Conservation (phyloP, 306 rosid genomes). For the Ammopiptanthus mongolicus region DNA sequence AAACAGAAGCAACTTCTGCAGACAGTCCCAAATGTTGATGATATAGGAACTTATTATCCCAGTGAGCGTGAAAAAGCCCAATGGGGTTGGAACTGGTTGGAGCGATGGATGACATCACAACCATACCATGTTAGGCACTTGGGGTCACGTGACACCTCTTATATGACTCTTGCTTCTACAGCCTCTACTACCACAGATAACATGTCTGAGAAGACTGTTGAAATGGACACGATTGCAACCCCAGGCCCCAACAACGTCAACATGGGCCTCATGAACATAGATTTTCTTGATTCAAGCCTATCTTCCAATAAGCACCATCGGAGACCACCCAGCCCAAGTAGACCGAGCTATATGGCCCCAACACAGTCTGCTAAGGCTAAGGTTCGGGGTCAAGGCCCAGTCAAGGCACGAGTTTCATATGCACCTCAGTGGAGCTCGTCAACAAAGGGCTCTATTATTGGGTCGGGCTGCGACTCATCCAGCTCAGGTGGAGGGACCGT, state of each 20-base stretch:
- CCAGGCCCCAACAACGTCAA: conserved; percentile 19
- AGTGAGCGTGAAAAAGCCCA: conserved; percentile 42
- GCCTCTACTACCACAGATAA: conserved; percentile 41
- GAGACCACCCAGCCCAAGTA: conserved; percentile 20
- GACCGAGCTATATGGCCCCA: conserved; percentile 81
- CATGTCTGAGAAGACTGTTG: conserved; percentile 77
- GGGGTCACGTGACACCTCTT: conserved; percentile 32
- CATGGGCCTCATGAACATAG: conserved; percentile 28
- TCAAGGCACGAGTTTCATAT: conserved; percentile 33
- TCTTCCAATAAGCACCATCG: neutral
- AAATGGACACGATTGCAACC: conserved; percentile 54
- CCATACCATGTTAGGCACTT: conserved; percentile 32
- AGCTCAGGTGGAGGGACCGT: conserved; percentile 54
- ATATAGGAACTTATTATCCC: conserved; percentile 5
- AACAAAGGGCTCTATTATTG: conserved; percentile 18
- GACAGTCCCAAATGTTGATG: conserved; percentile 4
- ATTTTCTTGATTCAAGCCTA: conserved; percentile 20
- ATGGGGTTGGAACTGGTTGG: conserved; percentile 95
- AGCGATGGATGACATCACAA: conserved; percentile 83
- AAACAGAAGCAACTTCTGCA: conserved; percentile 29
- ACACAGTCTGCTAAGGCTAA: conserved; percentile 90
- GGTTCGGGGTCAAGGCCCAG: conserved; percentile 30
- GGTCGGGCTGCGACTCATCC: conserved; percentile 58
- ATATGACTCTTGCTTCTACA: conserved; percentile 41
- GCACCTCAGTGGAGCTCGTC: conserved; percentile 56